Evolutionary conservation across 179 eudicot species (phyloP), one percentile per base, ranked within the genome.

Genomic region (Heliamphora pulchella): DNA sequence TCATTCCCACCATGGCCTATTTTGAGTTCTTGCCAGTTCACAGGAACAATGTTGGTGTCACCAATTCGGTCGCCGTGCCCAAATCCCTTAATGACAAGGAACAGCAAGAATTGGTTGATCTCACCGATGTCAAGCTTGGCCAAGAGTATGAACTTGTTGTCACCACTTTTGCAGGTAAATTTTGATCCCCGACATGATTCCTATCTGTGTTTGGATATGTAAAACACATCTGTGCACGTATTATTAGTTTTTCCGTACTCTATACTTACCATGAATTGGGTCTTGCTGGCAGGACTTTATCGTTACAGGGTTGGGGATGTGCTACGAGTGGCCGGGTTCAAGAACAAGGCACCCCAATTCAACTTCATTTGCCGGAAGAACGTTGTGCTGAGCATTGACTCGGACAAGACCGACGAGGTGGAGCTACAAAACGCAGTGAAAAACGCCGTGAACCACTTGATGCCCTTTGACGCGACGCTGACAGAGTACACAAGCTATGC

Each of bases 291-390:
- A 94, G 98, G 98, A 46, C 80, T 94, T 1, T 94, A 94, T 76
- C 75, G 97, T 72, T 94, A 94, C 86, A 80, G 97, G 51, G 97
- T 94, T 0, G 98, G 98, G 0, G 98, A 94, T 71, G 89, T 94
- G 67, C 90, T 94, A 0, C 75, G 92, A 63, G 98, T 94, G 55
- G 90, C 98, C 0, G 98, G 98, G 5, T 92, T 92, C 89, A 91
- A 90, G 89, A 91, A 92, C 92, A 92, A 90, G 71, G 93, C 98
- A 0, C 98, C 98, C 0, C 97, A 94, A 74, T 94, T 94, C 92
- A 90, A 85, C 85, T 94, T 94, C 83, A 83, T 94, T 8, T 92
- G 98, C 82, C 81, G 98, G 2, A 92, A 94, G 41, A 94, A 94
- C 80, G 98, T 94, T 2, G 94, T 88, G 0, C 79, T 94, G 13